Conservation (phyloP, 1,139 yeast species). For the Komagataea norvegica region DNA sequence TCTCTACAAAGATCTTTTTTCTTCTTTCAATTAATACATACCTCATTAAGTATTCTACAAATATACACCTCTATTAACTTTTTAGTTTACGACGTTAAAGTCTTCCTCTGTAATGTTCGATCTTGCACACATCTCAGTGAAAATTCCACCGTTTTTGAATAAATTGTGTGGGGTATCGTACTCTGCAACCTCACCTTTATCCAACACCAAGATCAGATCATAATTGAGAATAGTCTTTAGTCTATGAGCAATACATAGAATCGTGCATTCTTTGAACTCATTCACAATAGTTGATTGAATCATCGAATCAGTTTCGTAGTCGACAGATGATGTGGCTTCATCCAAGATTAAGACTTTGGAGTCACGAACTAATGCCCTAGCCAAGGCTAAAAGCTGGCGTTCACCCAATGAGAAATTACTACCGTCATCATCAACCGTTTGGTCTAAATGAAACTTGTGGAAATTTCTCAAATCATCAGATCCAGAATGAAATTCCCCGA, state of each 20-base stretch:
- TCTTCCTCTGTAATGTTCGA: slow-evolving; percentile 39
- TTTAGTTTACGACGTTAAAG: too few relatives aligned
- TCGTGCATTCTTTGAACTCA: slow-evolving; percentile 60
- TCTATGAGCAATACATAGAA: slow-evolving; percentile 74
- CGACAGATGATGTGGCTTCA: slow-evolving; percentile 80
- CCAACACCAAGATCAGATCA: slow-evolving; percentile 60
- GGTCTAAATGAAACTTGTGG: slow-evolving; percentile 63
- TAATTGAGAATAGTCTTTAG: slow-evolving; percentile 59
- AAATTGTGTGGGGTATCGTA: slow-evolving; percentile 49
- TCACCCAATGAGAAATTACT: slow-evolving; percentile 70
- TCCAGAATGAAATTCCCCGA: slow-evolving; percentile 6
- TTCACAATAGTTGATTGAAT: slow-evolving; percentile 58
- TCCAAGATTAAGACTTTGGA: slow-evolving; percentile 63
- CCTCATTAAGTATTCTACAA: too few relatives aligned
- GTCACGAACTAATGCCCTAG: slow-evolving; percentile 65
- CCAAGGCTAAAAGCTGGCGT: slow-evolving; percentile 65
- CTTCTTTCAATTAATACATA: too few relatives aligned
- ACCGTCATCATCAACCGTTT: slow-evolving; percentile 66
- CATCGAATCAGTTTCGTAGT: slow-evolving; percentile 64
- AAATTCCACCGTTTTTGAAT: slow-evolving; percentile 41
- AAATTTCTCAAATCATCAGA: slow-evolving; percentile 31
- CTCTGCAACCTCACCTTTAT: slow-evolving; percentile 53
- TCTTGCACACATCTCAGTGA: slow-evolving; percentile 57
- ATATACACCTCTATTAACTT: too few relatives aligned
- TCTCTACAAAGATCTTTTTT: too few relatives aligned